These are phyloP conservation scores for Nidularia sp. DNA, from an alignment of 768 basidiomycete species.

Conservation along the genomic window DNA sequence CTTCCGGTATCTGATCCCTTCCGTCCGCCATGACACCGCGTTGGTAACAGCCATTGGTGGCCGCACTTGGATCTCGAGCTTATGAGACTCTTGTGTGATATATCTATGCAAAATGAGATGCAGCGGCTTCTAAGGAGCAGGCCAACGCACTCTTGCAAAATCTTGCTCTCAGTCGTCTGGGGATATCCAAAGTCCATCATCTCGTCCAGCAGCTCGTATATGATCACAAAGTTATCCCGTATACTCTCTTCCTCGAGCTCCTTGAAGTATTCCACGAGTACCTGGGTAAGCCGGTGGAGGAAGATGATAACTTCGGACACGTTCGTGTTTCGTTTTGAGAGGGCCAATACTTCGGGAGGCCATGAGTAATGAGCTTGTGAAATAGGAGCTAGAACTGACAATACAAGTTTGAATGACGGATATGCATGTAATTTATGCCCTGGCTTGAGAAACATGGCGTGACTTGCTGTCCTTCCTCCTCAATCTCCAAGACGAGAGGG, in stretches of 20 bases:
- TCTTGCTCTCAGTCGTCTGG: constrained; percentile 99
- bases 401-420: constrained; percentile 96
- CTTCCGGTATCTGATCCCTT: constrained; percentile 95
- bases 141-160: constrained; percentile 80
- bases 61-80: constrained; percentile 88
- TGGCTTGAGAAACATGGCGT: constrained; percentile 95
- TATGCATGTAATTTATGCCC: constrained; percentile 98
- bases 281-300: constrained; percentile 88
- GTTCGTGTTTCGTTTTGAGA: constrained; percentile 95
- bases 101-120: constrained; percentile 46
- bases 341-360: constrained; percentile 71
- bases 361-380: not conserved
- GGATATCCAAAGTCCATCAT: constrained; percentile 99
- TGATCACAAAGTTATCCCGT: constrained; percentile 98
- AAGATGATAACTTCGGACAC: constrained; percentile 96
- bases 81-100: constrained; percentile 98
- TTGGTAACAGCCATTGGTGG: constrained; percentile 98
- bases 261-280: constrained; percentile 98
- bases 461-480: constrained; percentile 95
- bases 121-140: not conserved
- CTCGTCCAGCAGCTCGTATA: constrained; percentile 97
- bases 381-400: constrained; percentile 49
- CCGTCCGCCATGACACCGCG: constrained; percentile 97
- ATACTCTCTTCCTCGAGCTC: constrained; percentile 99
- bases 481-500: constrained; percentile 89